Percentiles rank a stretch among this genome's conserved stretches.
Evolutionary conservation across 208 protist species (phyloP).

Genomic region (Trypanosoma mega): DNA sequence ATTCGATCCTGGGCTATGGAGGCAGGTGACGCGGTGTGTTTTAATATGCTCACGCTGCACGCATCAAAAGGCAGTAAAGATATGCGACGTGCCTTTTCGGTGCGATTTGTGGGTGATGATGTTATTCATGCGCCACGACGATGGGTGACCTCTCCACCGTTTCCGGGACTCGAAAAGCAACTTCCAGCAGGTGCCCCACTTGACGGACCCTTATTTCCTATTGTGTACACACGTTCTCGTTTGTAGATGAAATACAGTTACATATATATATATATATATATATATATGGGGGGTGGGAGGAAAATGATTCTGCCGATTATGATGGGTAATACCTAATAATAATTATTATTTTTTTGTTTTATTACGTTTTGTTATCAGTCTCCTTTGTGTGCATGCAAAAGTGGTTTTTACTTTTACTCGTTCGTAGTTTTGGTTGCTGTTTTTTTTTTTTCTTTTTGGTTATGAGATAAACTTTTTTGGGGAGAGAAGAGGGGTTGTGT

Average conservation of each 20-base stretch:
- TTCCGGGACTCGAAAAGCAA: no score
- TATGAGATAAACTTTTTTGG: no score
- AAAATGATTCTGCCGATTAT: constrained; percentile 3
- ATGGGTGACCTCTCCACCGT: constrained; percentile 47
- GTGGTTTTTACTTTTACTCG: not conserved
- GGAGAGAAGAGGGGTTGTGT: no score
- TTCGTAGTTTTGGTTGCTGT: not conserved
- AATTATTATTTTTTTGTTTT: constrained; percentile 9
- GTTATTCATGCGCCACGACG: constrained; percentile 33
- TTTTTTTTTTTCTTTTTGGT: constrained; percentile 1
- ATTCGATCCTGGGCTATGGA: constrained; percentile 32
- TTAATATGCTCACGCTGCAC: constrained; percentile 47
- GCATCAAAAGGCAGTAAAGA: constrained; percentile 30
- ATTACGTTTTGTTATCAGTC: no score
- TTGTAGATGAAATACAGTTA: no score
- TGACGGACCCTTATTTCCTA: no score
- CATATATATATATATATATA: no score
- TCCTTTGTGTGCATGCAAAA: constrained; percentile 18
- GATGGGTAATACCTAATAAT: not conserved
- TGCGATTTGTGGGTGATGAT: constrained; percentile 41
- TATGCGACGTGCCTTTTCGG: constrained; percentile 37
- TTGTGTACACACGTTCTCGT: no score
- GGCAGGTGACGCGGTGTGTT: constrained; percentile 35
- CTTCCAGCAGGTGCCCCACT: no score
- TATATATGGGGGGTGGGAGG: no score